phyloP scores from a whole-genome alignment of 2,329 filamentous ascomycete species.

The Fusarium tupiense region DNA sequence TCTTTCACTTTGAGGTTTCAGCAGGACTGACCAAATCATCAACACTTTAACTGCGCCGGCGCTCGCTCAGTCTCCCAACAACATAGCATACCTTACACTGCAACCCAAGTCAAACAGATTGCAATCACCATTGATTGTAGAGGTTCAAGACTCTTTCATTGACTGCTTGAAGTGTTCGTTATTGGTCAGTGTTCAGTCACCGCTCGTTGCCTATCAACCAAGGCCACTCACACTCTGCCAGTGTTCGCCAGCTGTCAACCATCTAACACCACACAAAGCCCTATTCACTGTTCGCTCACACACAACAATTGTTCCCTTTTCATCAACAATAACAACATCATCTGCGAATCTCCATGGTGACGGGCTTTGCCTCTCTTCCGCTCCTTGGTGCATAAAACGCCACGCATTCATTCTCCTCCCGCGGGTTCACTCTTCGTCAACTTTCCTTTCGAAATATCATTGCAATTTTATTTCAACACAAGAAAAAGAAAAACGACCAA shows the following conservation, averaged over 20 bases:
- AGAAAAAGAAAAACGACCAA: conserved; percentile 5
- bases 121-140: conserved; percentile 8
- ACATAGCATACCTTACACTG: conserved; percentile 2
- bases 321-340: conserved; percentile 27
- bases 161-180: background rate
- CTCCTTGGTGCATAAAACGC: conserved; percentile 30
- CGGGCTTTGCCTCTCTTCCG: conserved; percentile 24
- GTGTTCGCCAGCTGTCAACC: conserved; percentile 38
- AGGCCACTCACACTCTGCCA: conserved; percentile 16
- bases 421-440: conserved; percentile 12
- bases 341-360: conserved; percentile 21
- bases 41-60: conserved; percentile 31
- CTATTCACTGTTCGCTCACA: conserved; percentile 28
- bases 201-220: background rate
- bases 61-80: conserved; percentile 17
- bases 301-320: conserved; percentile 20
- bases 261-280: conserved; percentile 5
- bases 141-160: background rate
- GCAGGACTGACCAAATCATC: conserved; percentile 40
- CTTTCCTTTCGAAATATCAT: conserved; percentile 25
- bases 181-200: conserved; percentile 21
- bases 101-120: background rate
- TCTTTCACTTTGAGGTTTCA: conserved; percentile 36
- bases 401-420: conserved; percentile 28
- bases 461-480: conserved; percentile 16